phyloP scores from a whole-genome alignment of 169 alveolate genomes.

The Plasmodium cynomolgi region DNA sequence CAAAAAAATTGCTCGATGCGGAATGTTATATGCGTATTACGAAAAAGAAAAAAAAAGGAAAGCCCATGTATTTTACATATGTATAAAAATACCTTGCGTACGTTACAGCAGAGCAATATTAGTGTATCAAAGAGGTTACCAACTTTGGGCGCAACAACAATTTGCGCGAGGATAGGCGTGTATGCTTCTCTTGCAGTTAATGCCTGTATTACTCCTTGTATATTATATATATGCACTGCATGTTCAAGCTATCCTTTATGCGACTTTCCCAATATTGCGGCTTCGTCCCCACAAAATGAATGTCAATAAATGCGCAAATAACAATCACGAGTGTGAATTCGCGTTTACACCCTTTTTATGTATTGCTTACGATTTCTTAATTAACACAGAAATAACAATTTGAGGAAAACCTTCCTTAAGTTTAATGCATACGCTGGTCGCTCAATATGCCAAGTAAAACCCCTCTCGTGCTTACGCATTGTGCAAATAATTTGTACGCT shows the following conservation, averaged over 20 bases:
- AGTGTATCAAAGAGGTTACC: conserved; percentile 73
- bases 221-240: background rate
- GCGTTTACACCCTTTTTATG: background rate
- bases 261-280: background rate
- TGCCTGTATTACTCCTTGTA: background rate
- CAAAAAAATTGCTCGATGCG: background rate
- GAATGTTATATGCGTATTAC: background rate
- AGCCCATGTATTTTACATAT: background rate
- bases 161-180: background rate
- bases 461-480: background rate
- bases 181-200: background rate
- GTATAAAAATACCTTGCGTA: background rate
- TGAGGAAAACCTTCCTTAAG: background rate
- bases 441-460: background rate
- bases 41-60: background rate
- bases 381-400: background rate
- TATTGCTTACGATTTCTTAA: background rate
- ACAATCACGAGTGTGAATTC: background rate
- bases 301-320: background rate
- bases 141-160: background rate
- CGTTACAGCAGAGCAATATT: background rate
- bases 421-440: background rate
- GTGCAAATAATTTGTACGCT: background rate
- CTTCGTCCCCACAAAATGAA: background rate
- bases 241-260: background rate